These are phyloP conservation scores for Hansenula sp. DNA, from an alignment of 1,139 yeast genomes.

Conservation along the genomic window DNA sequence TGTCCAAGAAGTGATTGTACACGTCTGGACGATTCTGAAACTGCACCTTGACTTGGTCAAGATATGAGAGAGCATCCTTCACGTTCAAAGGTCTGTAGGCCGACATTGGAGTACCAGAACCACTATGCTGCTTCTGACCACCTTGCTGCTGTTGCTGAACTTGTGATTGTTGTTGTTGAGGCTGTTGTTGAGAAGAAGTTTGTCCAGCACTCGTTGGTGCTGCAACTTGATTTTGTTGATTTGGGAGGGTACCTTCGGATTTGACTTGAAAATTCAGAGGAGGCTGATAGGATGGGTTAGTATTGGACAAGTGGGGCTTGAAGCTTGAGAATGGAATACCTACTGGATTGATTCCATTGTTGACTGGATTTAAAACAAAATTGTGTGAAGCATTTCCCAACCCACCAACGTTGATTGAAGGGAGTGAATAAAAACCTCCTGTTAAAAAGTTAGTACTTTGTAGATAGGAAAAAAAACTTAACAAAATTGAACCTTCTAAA, in stretches of 20 bases:
- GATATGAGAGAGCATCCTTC: conserved; percentile 89
- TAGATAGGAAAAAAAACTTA: conserved; percentile 1
- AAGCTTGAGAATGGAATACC: neutral
- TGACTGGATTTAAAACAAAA: conserved; percentile 16
- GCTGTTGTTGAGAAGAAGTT: conserved; percentile 11
- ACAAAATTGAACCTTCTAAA: neutral
- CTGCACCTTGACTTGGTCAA: conserved; percentile 93
- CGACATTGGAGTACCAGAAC: conserved; percentile 20
- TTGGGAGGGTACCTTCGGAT: conserved; percentile 6
- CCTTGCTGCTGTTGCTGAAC: conserved; percentile 14
- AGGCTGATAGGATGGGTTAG: conserved; percentile 8
- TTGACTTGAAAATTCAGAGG: conserved; percentile 13
- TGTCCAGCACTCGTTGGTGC: conserved; percentile 13
- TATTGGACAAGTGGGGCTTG: neutral
- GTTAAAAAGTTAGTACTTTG: conserved; percentile 5
- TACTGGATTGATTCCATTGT: conserved; percentile 11
- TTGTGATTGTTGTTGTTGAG: conserved; percentile 7
- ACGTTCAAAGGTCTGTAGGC: conserved; percentile 88
- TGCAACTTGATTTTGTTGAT: conserved; percentile 16
- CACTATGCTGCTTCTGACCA: conserved; percentile 9
- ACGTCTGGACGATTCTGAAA: conserved; percentile 92
- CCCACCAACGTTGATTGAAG: conserved; percentile 11
- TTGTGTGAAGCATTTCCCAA: conserved; percentile 12
- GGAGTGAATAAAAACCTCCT: conserved; percentile 13
- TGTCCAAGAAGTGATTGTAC: conserved; percentile 91